phyloP scores from a whole-genome alignment of 2,329 filamentous ascomycete species.

The Ustilaginoidea virens region DNA sequence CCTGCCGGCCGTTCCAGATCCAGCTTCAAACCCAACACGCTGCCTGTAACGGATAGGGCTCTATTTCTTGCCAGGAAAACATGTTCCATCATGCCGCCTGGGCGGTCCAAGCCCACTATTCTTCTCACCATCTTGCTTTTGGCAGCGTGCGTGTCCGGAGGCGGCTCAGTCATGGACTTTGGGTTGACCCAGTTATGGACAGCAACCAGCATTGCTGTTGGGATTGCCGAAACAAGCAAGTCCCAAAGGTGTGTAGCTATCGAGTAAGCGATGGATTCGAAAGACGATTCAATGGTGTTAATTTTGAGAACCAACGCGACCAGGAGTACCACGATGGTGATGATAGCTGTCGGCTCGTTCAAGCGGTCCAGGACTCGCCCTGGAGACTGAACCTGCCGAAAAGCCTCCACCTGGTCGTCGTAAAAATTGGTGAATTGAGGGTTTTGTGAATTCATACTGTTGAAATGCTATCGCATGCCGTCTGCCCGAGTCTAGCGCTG shows the following conservation, averaged over 20 bases:
- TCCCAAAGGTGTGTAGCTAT: conserved; percentile 41
- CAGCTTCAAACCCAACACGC: conserved; percentile 21
- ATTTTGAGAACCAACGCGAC: conserved; percentile 19
- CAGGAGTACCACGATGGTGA: conserved; percentile 18
- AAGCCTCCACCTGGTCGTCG: conserved; percentile 18
- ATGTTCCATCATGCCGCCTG: conserved; percentile 36
- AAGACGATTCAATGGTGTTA: conserved; percentile 17
- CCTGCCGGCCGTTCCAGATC: conserved; percentile 41
- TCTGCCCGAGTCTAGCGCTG: conserved; percentile 7
- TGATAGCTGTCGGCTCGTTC: conserved; percentile 18
- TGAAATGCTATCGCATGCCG: conserved; percentile 7
- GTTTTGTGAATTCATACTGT: conserved; percentile 20
- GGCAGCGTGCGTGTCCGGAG: conserved; percentile 29
- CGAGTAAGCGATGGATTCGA: conserved; percentile 13
- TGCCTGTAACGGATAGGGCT: conserved; percentile 36
- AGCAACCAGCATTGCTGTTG: conserved; percentile 39
- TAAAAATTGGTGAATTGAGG: conserved; percentile 18
- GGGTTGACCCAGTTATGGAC: conserved; percentile 39
- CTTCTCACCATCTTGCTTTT: conserved; percentile 52
- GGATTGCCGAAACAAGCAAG: conserved; percentile 38
- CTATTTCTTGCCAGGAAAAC: conserved; percentile 43
- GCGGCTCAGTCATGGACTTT: conserved; percentile 22
- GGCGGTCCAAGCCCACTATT: conserved; percentile 42
- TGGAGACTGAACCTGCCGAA: conserved; percentile 14
- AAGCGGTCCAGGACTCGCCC: conserved; percentile 16